Base-by-base conservation (phyloP, 2,329 filamentous ascomycete species). In the Harringtonia lauricola region DNA sequence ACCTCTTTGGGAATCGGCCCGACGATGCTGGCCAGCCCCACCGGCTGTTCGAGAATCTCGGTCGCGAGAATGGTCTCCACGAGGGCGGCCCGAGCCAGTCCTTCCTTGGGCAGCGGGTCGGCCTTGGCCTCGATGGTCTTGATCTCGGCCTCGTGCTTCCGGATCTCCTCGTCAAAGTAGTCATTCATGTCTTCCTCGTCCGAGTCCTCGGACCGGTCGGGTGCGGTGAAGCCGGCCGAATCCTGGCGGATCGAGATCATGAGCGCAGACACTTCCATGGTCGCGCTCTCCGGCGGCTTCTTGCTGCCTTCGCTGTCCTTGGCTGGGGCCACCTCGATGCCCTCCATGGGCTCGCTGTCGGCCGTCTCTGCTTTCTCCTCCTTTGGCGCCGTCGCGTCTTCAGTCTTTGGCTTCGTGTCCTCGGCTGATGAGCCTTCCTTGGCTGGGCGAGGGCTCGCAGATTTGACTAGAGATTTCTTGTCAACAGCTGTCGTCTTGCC, bases 161-260 rank as follows among this genome's bases (percentile, higher is more conserved):
- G 56, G 31, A 78, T 75, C 50, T 76, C 63, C 42, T 63, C 62
- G 42, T 70, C 65, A 42, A 79, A 75, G 46, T 72, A 72, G 41
- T 74, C 71, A 17, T 68, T 72, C 61, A 78, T 71, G 36, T 74
- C 70, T 39, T 77, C 74, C 45, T 79, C 74, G 36, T 78, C 68
- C 50, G 67, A 70, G 43, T 77, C 73, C 0, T 72, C 75, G 2
- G 47, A 36, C 15, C 45, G 45, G n/a, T 49, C 46, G 6, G 42
- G 41, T 1, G 42, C 40, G 1, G 30, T 30, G 5, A 44, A 36
- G 3, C 18, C 29, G 1, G 33, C 31, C 10, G 35, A n/a, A 2
- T 38, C 46, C 6, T 42, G 39, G 12, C 46, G 50, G 1, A 51
- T 18, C 4, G 50, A 51, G 12, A 51, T 36, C 41, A 46, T 39